phyloP scores from a whole-genome alignment of 192 early-diverging fungal genomes.

The Coemansia guatemalensis region DNA sequence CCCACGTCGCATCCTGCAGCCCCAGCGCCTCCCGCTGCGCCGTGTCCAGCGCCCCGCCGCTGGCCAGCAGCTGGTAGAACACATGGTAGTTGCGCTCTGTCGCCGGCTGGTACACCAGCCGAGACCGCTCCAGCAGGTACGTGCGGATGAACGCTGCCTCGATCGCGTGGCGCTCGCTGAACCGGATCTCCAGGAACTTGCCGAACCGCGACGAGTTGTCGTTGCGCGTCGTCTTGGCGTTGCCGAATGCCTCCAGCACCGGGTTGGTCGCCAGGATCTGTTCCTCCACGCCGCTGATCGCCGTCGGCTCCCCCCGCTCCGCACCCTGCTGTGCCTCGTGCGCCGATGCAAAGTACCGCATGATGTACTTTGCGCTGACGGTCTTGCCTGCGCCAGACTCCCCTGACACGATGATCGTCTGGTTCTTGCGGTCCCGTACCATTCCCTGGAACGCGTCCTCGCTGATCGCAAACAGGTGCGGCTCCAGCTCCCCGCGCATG shows the following conservation, averaged over 20 bases:
- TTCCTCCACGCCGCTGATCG: conserved; percentile 63
- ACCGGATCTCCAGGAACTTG: conserved; percentile 98
- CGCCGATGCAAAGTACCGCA: conserved; percentile 92
- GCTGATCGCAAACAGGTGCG: conserved; percentile 98
- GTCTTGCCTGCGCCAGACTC: conserved; percentile 99
- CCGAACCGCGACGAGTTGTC: conserved; percentile 99
- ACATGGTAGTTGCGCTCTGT: conserved; percentile 98
- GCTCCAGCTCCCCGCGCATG: conserved; percentile 91
- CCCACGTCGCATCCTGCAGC: conserved; percentile 34
- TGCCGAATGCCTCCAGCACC: conserved; percentile 99
- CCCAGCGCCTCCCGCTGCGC: conserved; percentile 47
- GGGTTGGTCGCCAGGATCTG: conserved; percentile 95
- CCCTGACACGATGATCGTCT: conserved; percentile 97
- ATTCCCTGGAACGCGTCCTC: conserved; percentile 97
- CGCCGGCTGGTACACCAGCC: conserved; percentile 91
- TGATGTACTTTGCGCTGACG: conserved; percentile 93
- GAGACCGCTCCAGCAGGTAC: conserved; percentile 94
- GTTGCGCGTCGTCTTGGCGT: conserved; percentile 98
- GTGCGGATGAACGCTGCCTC: conserved; percentile 94
- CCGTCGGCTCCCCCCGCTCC: conserved; percentile 1
- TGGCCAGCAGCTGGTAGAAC: conserved; percentile 96
- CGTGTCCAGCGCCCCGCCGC: conserved; percentile 63
- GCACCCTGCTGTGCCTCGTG: conserved; percentile 54
- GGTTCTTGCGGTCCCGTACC: conserved; percentile 90
- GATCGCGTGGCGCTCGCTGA: conserved; percentile 81